Conservation (phyloP, 805 yeast genomes). For the Kazachstania africana region DNA sequence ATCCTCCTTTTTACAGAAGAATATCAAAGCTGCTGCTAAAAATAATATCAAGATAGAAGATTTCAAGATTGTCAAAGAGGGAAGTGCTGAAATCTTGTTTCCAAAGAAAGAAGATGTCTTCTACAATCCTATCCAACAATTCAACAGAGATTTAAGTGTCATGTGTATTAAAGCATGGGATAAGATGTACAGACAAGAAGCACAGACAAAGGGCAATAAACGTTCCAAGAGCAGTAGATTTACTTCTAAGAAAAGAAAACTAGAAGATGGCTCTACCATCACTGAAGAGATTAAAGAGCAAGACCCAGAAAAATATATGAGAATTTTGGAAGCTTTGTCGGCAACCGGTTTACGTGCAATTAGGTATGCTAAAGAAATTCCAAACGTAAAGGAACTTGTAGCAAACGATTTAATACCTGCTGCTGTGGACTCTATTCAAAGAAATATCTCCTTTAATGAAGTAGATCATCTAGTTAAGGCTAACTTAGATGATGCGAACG, state of each 20-base stretch:
- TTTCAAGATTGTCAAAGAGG: conserved; percentile 49
- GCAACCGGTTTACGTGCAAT: conserved; percentile 95
- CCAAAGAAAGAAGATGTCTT: conserved; percentile 79
- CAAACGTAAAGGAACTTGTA: conserved; percentile 54
- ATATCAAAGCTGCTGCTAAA: background rate
- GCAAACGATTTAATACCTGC: conserved; percentile 85
- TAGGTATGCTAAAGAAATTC: conserved; percentile 86
- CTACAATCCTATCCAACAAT: conserved; percentile 94
- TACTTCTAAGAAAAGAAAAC: conserved; percentile 9
- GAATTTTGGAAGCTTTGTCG: conserved; percentile 77
- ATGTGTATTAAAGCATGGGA: conserved; percentile 82
- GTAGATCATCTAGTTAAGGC: conserved; percentile 47
- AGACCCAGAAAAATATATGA: conserved; percentile 30
- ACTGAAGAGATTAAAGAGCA: conserved; percentile 20
- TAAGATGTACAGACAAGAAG: conserved; percentile 36
- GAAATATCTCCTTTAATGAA: conserved; percentile 59
- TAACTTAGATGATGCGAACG: conserved; percentile 84
- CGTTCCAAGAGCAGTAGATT: background rate
- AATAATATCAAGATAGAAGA: conserved; percentile 22
- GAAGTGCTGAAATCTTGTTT: conserved; percentile 70
- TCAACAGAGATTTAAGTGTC: conserved; percentile 83
- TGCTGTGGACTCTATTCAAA: conserved; percentile 71
- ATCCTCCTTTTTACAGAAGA: conserved; percentile 1
- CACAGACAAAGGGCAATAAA: conserved; percentile 9
- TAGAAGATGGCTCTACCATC: conserved; percentile 3